Evolutionary conservation across 352 stramenopile species (phyloP).

Genomic region (Phytophthora colocasiae): DNA sequence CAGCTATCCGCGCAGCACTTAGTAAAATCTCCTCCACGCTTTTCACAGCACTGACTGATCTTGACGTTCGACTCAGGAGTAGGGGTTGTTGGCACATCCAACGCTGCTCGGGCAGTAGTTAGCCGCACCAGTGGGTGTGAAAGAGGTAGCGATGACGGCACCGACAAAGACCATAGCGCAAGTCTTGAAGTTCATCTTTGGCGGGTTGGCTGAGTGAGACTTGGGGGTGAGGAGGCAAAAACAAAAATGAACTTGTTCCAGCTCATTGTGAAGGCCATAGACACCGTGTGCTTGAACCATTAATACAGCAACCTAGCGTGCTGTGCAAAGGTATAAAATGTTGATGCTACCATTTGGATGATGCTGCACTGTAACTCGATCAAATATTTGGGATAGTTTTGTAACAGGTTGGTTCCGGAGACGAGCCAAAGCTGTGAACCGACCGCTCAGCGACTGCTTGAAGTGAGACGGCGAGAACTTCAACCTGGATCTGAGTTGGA

Average conservation of each 20-base stretch:
- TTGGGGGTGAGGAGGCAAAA: not conserved
- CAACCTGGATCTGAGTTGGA: too few relatives aligned
- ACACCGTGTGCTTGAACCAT: too few relatives aligned
- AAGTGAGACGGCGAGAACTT: too few relatives aligned
- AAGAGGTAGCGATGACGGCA: not conserved
- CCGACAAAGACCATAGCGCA: not conserved
- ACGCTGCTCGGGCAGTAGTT: not conserved
- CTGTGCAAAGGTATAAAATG: too few relatives aligned
- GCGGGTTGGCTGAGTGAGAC: not conserved
- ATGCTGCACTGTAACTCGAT: too few relatives aligned
- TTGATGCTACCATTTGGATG: too few relatives aligned
- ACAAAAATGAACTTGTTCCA: not conserved
- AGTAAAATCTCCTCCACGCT: not conserved
- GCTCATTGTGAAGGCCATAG: too few relatives aligned
- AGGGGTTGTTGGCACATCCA: not conserved
- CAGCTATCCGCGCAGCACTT: not conserved
- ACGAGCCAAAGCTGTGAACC: too few relatives aligned
- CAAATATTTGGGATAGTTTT: too few relatives aligned
- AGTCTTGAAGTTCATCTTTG: constrained; percentile 1
- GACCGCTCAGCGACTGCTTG: too few relatives aligned
- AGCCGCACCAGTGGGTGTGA: not conserved
- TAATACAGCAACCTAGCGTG: too few relatives aligned
- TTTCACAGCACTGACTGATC: not conserved
- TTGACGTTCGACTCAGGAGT: not conserved
- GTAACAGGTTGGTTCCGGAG: too few relatives aligned